A percentile compares a stretch with the other conserved stretches of the same genome.
Evolutionary conservation across 2,329 filamentous ascomycete genomes (phyloP).

Genomic region (Parastagonospora nodorum): DNA sequence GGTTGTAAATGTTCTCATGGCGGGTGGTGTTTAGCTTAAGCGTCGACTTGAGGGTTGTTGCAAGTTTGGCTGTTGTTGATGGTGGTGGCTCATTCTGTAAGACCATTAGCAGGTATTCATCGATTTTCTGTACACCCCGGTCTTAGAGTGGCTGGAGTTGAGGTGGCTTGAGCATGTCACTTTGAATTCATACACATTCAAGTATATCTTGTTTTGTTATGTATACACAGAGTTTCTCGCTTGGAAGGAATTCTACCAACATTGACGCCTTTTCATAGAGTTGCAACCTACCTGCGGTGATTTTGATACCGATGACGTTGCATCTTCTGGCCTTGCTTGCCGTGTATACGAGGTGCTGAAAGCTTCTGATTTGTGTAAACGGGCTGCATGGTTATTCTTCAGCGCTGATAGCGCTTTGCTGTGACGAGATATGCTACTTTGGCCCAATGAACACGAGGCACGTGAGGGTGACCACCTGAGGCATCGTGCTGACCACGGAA

Average conservation of each 20-base stretch:
- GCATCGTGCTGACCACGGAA: conserved; percentile 20
- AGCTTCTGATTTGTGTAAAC: conserved; percentile 7
- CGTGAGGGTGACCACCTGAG: conserved; percentile 33
- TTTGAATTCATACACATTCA: too few species aligned
- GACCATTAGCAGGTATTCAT: conserved; percentile 2
- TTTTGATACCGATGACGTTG: not conserved
- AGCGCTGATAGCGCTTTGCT: conserved; percentile 1
- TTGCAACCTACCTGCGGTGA: not conserved
- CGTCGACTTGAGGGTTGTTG: conserved; percentile 35
- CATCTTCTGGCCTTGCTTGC: conserved; percentile 12
- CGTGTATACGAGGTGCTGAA: conserved; percentile 27
- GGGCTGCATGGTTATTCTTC: conserved; percentile 3
- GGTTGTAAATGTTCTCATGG: conserved; percentile 89
- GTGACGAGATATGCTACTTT: conserved; percentile 9
- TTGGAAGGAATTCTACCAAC: not conserved
- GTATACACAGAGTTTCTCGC: not conserved
- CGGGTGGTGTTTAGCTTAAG: conserved; percentile 40
- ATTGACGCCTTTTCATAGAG: not conserved
- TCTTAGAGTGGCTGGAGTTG: too few species aligned
- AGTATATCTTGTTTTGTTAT: not conserved
- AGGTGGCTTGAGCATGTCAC: too few species aligned
- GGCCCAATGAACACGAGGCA: conserved; percentile 33
- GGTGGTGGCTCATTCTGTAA: conserved; percentile 3
- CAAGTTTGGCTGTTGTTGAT: conserved; percentile 25
- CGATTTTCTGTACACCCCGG: not conserved